phyloP scores from a whole-genome alignment of 2,329 filamentous ascomycete species.

The Curvularia verruculosa region DNA sequence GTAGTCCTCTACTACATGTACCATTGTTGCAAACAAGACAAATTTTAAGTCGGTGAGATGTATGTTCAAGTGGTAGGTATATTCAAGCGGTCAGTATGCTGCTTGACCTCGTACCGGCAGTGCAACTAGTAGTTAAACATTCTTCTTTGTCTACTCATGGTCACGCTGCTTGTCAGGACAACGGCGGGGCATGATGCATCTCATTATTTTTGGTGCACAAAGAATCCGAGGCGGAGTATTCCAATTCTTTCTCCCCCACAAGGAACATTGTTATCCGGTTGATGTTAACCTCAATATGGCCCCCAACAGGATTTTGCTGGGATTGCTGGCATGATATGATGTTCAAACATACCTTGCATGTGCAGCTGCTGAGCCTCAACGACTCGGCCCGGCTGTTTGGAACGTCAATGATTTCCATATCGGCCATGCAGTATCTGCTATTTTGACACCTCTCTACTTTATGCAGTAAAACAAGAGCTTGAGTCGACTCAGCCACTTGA shows the following conservation, averaged over 20 bases:
- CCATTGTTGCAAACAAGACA: slow-evolving; percentile 8
- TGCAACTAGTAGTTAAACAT: neutral
- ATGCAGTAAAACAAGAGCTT: neutral
- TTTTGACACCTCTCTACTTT: neutral
- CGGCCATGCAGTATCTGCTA: neutral
- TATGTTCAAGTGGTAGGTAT: neutral
- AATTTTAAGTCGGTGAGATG: neutral
- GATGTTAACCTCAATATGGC: neutral
- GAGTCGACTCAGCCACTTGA: neutral
- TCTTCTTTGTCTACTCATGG: slow-evolving; percentile 9
- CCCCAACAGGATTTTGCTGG: neutral
- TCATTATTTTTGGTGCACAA: slow-evolving; percentile 10
- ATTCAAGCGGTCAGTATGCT: neutral
- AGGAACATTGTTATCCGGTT: slow-evolving; percentile 1
- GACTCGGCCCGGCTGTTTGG: neutral
- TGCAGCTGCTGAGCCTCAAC: slow-evolving; percentile 12
- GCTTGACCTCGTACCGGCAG: neutral
- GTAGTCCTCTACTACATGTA: slow-evolving; percentile 22
- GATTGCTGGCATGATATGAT: neutral
- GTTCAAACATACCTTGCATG: slow-evolving; percentile 4
- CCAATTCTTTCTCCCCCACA: neutral
- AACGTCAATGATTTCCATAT: neutral
- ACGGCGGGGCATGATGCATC: neutral
- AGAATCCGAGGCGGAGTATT: slow-evolving; percentile 11
- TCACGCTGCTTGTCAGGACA: slow-evolving; percentile 6